Conservation (phyloP, 805 yeast genomes). For the Ogataea parapolymorpha region DNA sequence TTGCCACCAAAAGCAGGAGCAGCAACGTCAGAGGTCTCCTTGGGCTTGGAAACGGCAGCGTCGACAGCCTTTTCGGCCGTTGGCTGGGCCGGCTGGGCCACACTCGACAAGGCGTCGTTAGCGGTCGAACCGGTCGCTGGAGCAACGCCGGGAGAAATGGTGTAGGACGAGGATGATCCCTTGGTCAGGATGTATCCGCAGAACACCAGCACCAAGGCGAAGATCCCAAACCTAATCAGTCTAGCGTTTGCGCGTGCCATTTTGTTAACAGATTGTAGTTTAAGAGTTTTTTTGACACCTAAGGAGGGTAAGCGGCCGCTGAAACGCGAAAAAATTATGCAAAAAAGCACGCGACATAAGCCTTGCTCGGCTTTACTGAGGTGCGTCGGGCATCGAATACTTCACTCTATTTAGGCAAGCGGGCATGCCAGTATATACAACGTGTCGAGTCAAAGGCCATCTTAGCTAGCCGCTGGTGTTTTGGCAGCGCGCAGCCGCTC, state of each 20-base stretch:
- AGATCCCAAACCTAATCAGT: conserved; percentile 44
- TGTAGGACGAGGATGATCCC: conserved; percentile 39
- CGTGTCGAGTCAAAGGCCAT: background rate
- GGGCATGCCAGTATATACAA: background rate
- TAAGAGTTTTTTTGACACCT: conserved; percentile 1
- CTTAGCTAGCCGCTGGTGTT: background rate
- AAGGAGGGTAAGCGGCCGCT: conserved; percentile 2
- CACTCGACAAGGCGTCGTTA: background rate
- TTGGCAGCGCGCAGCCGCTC: background rate
- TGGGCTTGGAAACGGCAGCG: background rate
- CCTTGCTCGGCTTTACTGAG: background rate
- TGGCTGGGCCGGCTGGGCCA: background rate
- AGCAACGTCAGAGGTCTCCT: conserved; percentile 14
- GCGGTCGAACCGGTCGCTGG: conserved; percentile 4
- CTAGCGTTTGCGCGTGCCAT: conserved; percentile 50
- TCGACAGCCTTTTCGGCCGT: background rate
- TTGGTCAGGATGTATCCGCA: conserved; percentile 47
- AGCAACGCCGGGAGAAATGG: conserved; percentile 7
- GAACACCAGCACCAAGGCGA: conserved; percentile 42
- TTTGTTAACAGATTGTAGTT: conserved; percentile 5
- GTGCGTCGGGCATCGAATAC: background rate
- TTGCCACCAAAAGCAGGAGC: conserved; percentile 27
- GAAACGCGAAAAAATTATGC: background rate
- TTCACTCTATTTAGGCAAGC: background rate
- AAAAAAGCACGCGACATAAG: background rate